phyloP scores from a whole-genome alignment of 495 filamentous ascomycete species.

The Pyronema domesticum region DNA sequence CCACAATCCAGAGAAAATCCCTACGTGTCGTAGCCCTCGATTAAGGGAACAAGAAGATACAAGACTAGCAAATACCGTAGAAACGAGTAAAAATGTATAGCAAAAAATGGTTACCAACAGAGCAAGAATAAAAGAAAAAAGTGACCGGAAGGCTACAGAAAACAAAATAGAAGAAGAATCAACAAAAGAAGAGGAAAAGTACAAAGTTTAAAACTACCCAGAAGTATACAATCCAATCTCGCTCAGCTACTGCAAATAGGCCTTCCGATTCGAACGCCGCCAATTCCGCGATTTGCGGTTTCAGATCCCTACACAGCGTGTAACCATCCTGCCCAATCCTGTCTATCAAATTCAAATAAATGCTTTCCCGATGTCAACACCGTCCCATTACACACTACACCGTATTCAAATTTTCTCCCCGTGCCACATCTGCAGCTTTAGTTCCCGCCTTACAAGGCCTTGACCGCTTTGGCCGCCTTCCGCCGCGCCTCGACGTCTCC shows the following conservation, averaged over 20 bases:
- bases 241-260: background rate
- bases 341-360: background rate
- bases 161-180: background rate
- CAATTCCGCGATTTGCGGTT: background rate
- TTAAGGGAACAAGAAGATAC: no score
- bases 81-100: no score
- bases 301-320: background rate
- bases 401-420: background rate
- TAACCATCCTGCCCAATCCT: background rate
- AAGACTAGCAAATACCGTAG: no score
- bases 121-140: background rate
- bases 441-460: background rate
- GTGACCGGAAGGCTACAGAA: background rate
- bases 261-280: conserved; percentile 1
- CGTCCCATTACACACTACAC: background rate
- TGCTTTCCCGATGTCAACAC: background rate
- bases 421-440: background rate
- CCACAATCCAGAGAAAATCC: background rate
- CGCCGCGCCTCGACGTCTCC: conserved; percentile 49
- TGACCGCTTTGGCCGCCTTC: conserved; percentile 5
- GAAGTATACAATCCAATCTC: conserved; percentile 1
- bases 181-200: background rate
- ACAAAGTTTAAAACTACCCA: background rate
- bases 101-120: no score
- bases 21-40: no score